Evolutionary conservation across 2,329 filamentous ascomycete genomes (phyloP).

Genomic region (Annulohypoxylon truncatum): DNA sequence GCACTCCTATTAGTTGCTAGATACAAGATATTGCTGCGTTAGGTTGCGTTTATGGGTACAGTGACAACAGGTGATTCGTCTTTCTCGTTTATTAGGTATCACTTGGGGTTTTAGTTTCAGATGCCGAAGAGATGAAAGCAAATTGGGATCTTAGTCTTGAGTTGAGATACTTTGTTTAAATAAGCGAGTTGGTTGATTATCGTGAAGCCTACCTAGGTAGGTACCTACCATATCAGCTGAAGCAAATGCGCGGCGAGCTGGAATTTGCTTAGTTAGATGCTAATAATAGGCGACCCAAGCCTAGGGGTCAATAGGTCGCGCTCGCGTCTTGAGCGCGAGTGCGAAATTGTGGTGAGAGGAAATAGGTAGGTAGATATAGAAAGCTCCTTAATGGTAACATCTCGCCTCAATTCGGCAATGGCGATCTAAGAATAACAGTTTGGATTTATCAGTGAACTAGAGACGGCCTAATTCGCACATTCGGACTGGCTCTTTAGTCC

Average conservation of each 20-base stretch:
- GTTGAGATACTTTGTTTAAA: not conserved
- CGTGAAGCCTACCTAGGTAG: slow-evolving; percentile 4
- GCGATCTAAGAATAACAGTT: not conserved
- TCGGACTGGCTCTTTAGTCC: slow-evolving; percentile 25
- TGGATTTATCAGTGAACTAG: not conserved
- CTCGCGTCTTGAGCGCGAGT: slow-evolving; percentile 6
- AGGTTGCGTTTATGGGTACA: not conserved
- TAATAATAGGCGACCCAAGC: slow-evolving; percentile 1
- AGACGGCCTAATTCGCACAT: slow-evolving; percentile 26
- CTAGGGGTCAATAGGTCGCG: not conserved
- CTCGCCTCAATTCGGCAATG: slow-evolving; percentile 6
- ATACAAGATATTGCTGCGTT: not conserved
- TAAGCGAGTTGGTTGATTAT: not conserved
- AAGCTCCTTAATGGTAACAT: not conserved
- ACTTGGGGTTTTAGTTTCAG: not conserved
- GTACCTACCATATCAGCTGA: slow-evolving; percentile 9
- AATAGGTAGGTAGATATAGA: not conserved
- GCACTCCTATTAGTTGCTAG: not conserved
- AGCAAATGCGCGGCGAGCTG: slow-evolving; percentile 7
- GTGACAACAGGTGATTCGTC: not conserved
- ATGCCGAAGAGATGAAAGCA: not conserved
- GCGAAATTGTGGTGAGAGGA: slow-evolving; percentile 1
- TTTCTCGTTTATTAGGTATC: too few species aligned
- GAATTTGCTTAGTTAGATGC: not conserved
- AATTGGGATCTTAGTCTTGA: not conserved